Evolutionary conservation across 768 basidiomycete genomes (phyloP).

Genomic region (Mycena metata): DNA sequence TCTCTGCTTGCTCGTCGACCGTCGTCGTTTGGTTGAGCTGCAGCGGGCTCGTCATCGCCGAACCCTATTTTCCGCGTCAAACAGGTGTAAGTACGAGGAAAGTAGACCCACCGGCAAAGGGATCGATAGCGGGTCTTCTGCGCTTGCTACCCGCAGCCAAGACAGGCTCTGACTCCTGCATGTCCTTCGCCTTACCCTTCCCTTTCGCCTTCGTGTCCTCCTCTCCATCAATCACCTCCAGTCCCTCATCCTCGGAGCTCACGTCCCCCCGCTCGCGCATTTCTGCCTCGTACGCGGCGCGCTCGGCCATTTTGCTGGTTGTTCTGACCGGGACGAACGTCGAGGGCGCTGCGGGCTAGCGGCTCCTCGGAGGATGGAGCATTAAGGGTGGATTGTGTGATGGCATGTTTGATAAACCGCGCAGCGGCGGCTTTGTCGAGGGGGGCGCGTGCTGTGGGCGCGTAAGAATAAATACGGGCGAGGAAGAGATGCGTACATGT

Average conservation of each 20-base stretch:
- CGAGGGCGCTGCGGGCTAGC: conserved; percentile 41
- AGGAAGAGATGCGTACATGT: conserved; percentile 57
- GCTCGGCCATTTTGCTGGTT: conserved; percentile 81
- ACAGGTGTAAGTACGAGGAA: background rate
- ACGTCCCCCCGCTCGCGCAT: conserved; percentile 64
- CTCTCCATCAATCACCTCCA: conserved; percentile 57
- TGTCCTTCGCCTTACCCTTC: conserved; percentile 53
- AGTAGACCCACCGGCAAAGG: conserved; percentile 69
- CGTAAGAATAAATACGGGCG: no score
- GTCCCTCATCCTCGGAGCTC: conserved; percentile 56
- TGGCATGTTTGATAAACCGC: conserved; percentile 89
- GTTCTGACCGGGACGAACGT: conserved; percentile 64
- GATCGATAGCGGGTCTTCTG: conserved; percentile 69
- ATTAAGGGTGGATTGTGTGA: conserved; percentile 68
- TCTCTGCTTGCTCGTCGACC: conserved; percentile 1
- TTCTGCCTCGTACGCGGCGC: conserved; percentile 72
- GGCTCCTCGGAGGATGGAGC: conserved; percentile 50
- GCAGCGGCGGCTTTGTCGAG: conserved; percentile 85
- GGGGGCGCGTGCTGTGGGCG: conserved; percentile 50
- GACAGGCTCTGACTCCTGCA: conserved; percentile 10
- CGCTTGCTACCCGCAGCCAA: conserved; percentile 53
- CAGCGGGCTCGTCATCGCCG: conserved; percentile 46
- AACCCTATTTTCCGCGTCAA: conserved; percentile 47
- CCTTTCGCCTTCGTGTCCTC: conserved; percentile 46
- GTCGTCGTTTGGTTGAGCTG: conserved; percentile 21